Percentiles rank a stretch among this genome's conserved stretches.
Evolutionary conservation across 1,139 yeast species (phyloP).

Genomic region (Zygosaccharomyces sapae): DNA sequence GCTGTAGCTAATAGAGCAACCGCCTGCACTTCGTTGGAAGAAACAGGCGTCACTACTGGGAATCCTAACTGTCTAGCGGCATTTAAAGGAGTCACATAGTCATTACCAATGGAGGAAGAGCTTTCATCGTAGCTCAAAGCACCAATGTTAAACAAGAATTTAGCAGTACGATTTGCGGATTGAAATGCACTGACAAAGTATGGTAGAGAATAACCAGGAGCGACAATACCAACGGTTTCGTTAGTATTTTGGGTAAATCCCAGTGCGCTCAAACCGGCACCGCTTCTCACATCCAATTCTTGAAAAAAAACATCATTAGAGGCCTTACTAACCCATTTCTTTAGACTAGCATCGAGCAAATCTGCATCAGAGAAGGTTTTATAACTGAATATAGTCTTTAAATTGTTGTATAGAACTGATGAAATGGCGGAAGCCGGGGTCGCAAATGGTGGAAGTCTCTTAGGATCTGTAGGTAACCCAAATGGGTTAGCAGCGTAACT

Average conservation of each 20-base stretch:
- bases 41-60: constrained; percentile 70
- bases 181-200: constrained; percentile 46
- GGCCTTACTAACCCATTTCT: constrained; percentile 58
- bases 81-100: constrained; percentile 61
- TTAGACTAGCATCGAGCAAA: constrained; percentile 56
- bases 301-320: constrained; percentile 51
- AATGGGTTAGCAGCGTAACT: constrained; percentile 44
- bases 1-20: constrained; percentile 63
- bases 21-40: constrained; percentile 61
- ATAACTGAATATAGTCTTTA: constrained; percentile 66
- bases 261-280: constrained; percentile 75
- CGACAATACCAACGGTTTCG: constrained; percentile 48
- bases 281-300: constrained; percentile 67
- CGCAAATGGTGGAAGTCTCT: constrained; percentile 48
- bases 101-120: constrained; percentile 53
- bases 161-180: constrained; percentile 45
- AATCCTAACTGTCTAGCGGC: constrained; percentile 62
- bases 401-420: constrained; percentile 61
- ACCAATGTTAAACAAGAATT: constrained; percentile 65
- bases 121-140: constrained; percentile 63
- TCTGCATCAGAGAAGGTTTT: constrained; percentile 59
- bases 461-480: constrained; percentile 57
- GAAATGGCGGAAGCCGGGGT: constrained; percentile 55
- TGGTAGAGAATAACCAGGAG: constrained; percentile 64
- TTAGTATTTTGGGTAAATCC: constrained; percentile 56